Conservation (phyloP, 345 rosid species). For the Eucalyptus tenuipes region DNA sequence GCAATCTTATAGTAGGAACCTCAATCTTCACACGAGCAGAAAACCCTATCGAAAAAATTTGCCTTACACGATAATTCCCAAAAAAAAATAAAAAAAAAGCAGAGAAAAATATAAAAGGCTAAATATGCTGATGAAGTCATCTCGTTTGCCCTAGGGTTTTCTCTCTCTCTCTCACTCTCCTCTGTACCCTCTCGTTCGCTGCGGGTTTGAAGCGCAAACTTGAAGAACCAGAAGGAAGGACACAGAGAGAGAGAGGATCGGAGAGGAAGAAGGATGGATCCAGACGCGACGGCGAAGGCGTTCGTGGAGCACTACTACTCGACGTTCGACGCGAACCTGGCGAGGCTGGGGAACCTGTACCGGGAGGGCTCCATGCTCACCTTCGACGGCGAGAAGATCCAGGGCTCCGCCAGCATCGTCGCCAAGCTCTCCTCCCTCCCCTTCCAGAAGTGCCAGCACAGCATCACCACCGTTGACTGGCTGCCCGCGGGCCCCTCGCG, state of each 20-base stretch:
- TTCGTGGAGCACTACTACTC: slow-evolving; percentile 91
- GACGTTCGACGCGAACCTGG: slow-evolving; percentile 74
- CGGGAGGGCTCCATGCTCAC: slow-evolving; percentile 86
- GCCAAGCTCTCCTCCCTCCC: slow-evolving; percentile 75
- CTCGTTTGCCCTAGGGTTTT: not conserved
- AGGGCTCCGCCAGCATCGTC: slow-evolving; percentile 69
- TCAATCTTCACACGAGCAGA: not conserved
- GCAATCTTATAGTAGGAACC: no score
- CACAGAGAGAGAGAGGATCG: no score
- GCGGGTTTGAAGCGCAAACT: not conserved
- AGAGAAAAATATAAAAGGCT: not conserved
- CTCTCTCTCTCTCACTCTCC: not conserved
- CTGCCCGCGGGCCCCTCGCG: slow-evolving; percentile 32
- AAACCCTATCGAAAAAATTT: not conserved
- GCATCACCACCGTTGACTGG: slow-evolving; percentile 28
- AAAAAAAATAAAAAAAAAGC: not conserved
- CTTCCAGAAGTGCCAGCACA: slow-evolving; percentile 36
- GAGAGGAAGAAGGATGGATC: slow-evolving; percentile 40
- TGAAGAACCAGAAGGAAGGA: not conserved
- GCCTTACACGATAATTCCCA: not conserved
- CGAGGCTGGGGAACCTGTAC: slow-evolving; percentile 52
- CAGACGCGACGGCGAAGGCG: slow-evolving; percentile 72
- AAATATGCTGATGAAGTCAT: not conserved
- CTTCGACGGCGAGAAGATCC: slow-evolving; percentile 93
- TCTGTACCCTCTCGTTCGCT: not conserved